These are phyloP conservation scores for Apiospora pterosperma DNA, from an alignment of 2,329 filamentous ascomycete genomes.

Conservation along the genomic window DNA sequence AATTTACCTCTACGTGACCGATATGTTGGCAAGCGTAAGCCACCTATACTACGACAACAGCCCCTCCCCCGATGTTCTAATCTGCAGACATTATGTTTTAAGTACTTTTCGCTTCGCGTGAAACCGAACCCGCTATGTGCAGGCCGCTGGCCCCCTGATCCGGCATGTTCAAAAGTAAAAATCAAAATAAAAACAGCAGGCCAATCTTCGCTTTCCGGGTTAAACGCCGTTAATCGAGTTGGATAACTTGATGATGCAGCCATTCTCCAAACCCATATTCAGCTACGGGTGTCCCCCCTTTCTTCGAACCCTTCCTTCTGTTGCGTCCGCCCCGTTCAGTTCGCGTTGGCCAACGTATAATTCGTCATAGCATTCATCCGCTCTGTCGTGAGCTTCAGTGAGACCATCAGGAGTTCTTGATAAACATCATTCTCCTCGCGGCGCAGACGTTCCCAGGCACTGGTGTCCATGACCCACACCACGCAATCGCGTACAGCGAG, in stretches of 20 bases:
- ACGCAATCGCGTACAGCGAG: conserved; percentile 78
- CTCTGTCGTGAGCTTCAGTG: conserved; percentile 92
- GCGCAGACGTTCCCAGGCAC: conserved; percentile 72
- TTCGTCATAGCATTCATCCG: conserved; percentile 71
- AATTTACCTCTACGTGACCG: too few species aligned
- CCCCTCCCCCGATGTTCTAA: not conserved
- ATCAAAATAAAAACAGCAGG: too few species aligned
- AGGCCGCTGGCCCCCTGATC: not conserved
- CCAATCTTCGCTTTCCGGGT: not conserved
- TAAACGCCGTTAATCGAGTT: not conserved
- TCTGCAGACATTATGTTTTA: not conserved
- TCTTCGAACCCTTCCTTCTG: not conserved
- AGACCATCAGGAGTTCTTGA: conserved; percentile 77
- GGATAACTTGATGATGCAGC: not conserved
- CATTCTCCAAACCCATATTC: not conserved
- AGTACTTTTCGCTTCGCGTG: not conserved
- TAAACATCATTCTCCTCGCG: conserved; percentile 72
- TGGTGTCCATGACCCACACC: conserved; percentile 74
- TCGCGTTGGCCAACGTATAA: conserved; percentile 25
- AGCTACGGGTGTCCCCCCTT: not conserved
- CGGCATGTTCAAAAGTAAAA: not conserved
- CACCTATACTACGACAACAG: not conserved
- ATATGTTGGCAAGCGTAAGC: not conserved
- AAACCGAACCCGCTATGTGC: not conserved
- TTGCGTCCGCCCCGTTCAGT: not conserved